Base-by-base conservation (phyloP, 257 asterid genomes). In the Prunella vulgaris region DNA sequence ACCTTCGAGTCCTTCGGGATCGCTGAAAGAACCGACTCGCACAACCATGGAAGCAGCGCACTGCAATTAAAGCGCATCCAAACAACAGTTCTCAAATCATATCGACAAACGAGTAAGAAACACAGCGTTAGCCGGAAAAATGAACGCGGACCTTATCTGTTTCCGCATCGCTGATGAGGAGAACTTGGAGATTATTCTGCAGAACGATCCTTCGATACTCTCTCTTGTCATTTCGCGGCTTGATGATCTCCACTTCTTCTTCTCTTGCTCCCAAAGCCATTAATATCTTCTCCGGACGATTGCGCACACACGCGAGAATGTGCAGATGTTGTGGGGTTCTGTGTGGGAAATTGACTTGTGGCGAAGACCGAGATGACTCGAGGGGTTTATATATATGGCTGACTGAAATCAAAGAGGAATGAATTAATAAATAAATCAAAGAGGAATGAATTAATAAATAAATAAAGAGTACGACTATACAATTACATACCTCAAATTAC, bases 21-120 rank as follows among this genome's bases (percentile, higher is more conserved):
- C 97, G 58, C 97, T 89, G 79, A 89, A 94, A 42, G 91, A 75
- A 79, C 99, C 99, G 13, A 94, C 88, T 13, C 97, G 87, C 58
- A 91, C 99, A 77, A 82, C 87, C 99, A 94, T 91, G n/a, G 95
- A 91, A 76, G 97, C 97, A 54, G 96, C 89, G 58, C 99, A 91
- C 99, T 94, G 88, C 71, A 68, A 63, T 70, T 46, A 60, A 64
- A 54, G 37, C 76, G 60, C 44, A 75, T 68, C 65, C 58, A 76
- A 58, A 56, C 61, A 48, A n/a, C 62, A 37, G 38, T 22, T 5
- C 5, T 61, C 69, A 15, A 21, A 66, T 57, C 28, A 46, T 70
- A 69, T 7, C n/a, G 37, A 18, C 0, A 25, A 54, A 42, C 30
- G 25, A 13, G 17, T 1, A 10, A 3, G 12, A 65, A 37, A 0